A percentile compares a stretch with the other conserved stretches of the same genome.
phyloP scores from a whole-genome alignment of 345 rosid species.

The Alliaria petiolata region DNA sequence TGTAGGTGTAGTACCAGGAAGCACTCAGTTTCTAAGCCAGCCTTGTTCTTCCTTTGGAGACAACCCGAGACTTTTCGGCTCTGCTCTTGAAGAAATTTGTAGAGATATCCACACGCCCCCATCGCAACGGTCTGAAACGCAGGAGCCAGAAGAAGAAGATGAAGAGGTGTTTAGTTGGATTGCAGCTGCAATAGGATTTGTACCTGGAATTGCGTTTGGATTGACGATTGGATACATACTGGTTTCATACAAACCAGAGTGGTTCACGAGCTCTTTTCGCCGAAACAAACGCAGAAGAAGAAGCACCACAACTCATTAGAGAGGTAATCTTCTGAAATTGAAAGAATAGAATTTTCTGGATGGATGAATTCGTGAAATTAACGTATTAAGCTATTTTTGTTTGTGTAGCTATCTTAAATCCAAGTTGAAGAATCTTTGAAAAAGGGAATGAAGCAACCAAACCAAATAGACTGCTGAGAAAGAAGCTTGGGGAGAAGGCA shows the following conservation, averaged over 20 bases:
- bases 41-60: neutral
- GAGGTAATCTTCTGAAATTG: neutral
- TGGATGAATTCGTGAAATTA: neutral
- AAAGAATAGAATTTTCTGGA: neutral
- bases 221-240: neutral
- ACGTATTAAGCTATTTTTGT: neutral
- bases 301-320: neutral
- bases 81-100: neutral
- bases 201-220: neutral
- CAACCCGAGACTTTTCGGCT: neutral
- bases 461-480: neutral
- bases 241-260: neutral
- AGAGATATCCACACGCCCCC: neutral
- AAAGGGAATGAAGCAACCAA: neutral
- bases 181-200: neutral
- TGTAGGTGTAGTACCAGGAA: neutral
- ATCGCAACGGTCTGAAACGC: neutral
- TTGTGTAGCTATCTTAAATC: neutral
- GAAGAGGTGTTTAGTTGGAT: neutral
- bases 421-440: neutral
- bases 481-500: neutral
- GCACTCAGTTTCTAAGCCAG: neutral
- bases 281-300: neutral
- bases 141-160: neutral
- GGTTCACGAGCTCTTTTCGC: neutral